These are phyloP conservation scores for Boletus sp. DNA, from an alignment of 768 basidiomycete species.

Conservation along the genomic window DNA sequence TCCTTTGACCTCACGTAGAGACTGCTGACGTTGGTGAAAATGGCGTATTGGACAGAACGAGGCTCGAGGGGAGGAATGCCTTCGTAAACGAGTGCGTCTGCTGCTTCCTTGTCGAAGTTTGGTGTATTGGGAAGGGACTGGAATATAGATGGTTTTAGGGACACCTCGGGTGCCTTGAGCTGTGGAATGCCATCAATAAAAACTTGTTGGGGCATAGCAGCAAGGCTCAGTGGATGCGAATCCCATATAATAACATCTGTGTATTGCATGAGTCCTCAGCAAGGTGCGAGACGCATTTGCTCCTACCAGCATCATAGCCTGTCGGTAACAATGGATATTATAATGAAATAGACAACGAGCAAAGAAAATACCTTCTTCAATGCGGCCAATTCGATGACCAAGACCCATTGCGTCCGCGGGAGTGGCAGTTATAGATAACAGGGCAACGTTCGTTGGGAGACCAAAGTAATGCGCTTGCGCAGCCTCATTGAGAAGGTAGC, in stretches of 20 bases:
- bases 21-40: constrained; percentile 65
- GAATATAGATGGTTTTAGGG: constrained; percentile 37
- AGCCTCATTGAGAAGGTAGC: constrained; percentile 71
- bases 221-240: constrained; percentile 70
- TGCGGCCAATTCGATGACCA: constrained; percentile 68
- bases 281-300: not conserved
- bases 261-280: not conserved
- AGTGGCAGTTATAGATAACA: constrained; percentile 64
- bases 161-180: constrained; percentile 46
- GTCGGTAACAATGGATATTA: not conserved
- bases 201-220: constrained; percentile 70
- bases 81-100: constrained; percentile 58
- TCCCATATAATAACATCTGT: constrained; percentile 73
- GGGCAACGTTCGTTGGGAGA: constrained; percentile 53
- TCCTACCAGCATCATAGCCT: constrained; percentile 48
- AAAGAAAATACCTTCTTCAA: constrained; percentile 43
- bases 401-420: constrained; percentile 69
- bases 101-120: constrained; percentile 67
- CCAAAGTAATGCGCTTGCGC: constrained; percentile 70
- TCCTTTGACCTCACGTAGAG: constrained; percentile 38
- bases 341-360: not conserved
- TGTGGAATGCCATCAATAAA: constrained; percentile 88
- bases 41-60: constrained; percentile 35
- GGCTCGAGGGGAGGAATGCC: constrained; percentile 73
- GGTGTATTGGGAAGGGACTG: constrained; percentile 57